phyloP scores from a whole-genome alignment of 345 rosid genomes.

The Bruguiera gymnorhiza region DNA sequence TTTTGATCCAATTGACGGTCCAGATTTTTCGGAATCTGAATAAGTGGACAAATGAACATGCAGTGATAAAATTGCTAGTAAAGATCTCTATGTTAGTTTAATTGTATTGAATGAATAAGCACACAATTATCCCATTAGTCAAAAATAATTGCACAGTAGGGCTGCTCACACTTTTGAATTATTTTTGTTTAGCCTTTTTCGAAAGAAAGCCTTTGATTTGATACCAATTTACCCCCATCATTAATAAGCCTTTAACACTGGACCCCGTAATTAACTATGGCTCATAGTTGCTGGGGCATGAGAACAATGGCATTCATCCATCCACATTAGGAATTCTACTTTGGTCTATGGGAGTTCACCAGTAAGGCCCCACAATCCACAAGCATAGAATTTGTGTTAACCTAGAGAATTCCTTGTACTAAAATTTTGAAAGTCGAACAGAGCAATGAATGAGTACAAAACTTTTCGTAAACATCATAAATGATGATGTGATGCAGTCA shows the following conservation, averaged over 20 bases:
- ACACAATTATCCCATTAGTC: not conserved
- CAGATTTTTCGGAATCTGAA: not conserved
- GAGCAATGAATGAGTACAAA: conserved; percentile 24
- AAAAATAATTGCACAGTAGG: not conserved
- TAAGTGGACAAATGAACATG: conserved; percentile 1
- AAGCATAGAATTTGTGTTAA: not conserved
- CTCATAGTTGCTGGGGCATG: conserved; percentile 3
- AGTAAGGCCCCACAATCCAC: too few relatives aligned
- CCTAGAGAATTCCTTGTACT: not conserved
- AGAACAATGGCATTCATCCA: not conserved
- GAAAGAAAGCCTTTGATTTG: not conserved
- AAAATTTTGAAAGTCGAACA: conserved; percentile 8
- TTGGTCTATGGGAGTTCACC: not conserved
- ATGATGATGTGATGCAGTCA: conserved; percentile 1
- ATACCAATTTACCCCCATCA: not conserved
- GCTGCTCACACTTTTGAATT: not conserved
- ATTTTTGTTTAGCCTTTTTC: not conserved
- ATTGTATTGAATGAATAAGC: not conserved
- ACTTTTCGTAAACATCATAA: conserved; percentile 2
- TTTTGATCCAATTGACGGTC: not conserved
- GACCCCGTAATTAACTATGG: not conserved
- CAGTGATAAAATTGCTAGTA: not conserved
- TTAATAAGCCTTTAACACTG: not conserved
- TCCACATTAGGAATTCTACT: too few relatives aligned
- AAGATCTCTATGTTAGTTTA: not conserved